Evolutionary conservation across 495 filamentous ascomycete species (phyloP).

Genomic region (Lepidopterella palustris): DNA sequence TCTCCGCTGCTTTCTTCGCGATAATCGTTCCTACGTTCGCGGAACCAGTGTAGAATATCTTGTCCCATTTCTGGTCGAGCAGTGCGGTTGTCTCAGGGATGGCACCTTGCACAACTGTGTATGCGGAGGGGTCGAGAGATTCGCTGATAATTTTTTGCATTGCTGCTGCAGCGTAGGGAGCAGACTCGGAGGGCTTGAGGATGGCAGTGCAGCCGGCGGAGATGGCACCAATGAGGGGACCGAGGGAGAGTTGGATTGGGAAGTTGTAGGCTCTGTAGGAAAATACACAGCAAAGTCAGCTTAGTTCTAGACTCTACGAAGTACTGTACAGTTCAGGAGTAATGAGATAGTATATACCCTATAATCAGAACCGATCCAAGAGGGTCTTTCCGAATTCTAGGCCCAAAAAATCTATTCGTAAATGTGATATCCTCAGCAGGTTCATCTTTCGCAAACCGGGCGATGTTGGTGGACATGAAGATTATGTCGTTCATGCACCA

Average conservation of each 20-base stretch:
- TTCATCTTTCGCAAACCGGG: conserved; percentile 78
- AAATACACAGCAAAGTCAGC: too few relatives aligned
- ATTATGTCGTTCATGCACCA: conserved; percentile 75
- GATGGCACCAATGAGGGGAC: conserved; percentile 82
- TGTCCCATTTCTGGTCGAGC: conserved; percentile 87
- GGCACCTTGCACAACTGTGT: conserved; percentile 71
- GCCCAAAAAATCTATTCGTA: conserved; percentile 57
- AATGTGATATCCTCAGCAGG: conserved; percentile 60
- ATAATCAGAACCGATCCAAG: conserved; percentile 79
- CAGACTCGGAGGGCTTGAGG: conserved; percentile 81
- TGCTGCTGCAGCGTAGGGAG: conserved; percentile 67
- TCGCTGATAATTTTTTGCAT: conserved; percentile 69
- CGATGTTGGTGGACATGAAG: conserved; percentile 65
- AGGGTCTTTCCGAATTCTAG: conserved; percentile 82
- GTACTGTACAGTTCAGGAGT: background rate
- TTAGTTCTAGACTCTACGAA: too few relatives aligned
- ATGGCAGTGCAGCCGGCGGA: conserved; percentile 83
- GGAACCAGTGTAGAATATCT: conserved; percentile 92
- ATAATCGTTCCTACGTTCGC: conserved; percentile 75
- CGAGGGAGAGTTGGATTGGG: conserved; percentile 71
- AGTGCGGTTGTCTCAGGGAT: conserved; percentile 74
- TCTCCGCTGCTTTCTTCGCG: conserved; percentile 84
- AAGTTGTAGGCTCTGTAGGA: conserved; percentile 72
- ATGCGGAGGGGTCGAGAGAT: conserved; percentile 70
- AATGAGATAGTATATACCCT: conserved; percentile 47